Conservation (phyloP, 2,329 filamentous ascomycete genomes). For the Trichoderma asperellum region DNA sequence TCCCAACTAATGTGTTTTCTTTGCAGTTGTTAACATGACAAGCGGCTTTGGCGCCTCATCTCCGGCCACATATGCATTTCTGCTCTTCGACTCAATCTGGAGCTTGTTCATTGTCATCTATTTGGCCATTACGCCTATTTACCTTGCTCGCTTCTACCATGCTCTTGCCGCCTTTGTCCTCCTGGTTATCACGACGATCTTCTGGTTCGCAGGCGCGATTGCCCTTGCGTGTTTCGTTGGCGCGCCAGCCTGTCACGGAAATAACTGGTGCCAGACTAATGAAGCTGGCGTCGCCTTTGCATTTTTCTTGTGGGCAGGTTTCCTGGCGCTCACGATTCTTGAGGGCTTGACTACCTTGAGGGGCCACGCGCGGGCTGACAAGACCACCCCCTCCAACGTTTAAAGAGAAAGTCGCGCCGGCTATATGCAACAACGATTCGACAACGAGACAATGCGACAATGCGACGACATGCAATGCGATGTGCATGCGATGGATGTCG, state of each 20-base stretch:
- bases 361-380: constrained; percentile 38
- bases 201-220: constrained; percentile 89
- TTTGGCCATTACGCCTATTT: constrained; percentile 68
- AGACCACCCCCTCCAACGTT: constrained; percentile 30
- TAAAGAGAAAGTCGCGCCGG: background rate
- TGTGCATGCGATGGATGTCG: background rate
- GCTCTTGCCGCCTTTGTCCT: constrained; percentile 67
- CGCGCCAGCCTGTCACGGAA: constrained; percentile 56
- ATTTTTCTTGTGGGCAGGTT: constrained; percentile 64
- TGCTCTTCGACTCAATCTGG: constrained; percentile 80
- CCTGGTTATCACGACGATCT: constrained; percentile 75
- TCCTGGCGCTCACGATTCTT: constrained; percentile 52
- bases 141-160: constrained; percentile 64
- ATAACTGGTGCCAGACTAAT: constrained; percentile 59
- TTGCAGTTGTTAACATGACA: constrained; percentile 30
- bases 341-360: constrained; percentile 51
- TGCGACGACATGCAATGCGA: background rate
- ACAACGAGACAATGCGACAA: background rate
- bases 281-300: constrained; percentile 69
- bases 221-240: constrained; percentile 71
- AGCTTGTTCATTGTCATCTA: constrained; percentile 73
- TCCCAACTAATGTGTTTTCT: background rate
- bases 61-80: constrained; percentile 70
- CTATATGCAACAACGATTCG: background rate
- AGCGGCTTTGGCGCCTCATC: constrained; percentile 34